phyloP scores from a whole-genome alignment of 2,329 filamentous ascomycete species.

The Trichoderma oligosporum region DNA sequence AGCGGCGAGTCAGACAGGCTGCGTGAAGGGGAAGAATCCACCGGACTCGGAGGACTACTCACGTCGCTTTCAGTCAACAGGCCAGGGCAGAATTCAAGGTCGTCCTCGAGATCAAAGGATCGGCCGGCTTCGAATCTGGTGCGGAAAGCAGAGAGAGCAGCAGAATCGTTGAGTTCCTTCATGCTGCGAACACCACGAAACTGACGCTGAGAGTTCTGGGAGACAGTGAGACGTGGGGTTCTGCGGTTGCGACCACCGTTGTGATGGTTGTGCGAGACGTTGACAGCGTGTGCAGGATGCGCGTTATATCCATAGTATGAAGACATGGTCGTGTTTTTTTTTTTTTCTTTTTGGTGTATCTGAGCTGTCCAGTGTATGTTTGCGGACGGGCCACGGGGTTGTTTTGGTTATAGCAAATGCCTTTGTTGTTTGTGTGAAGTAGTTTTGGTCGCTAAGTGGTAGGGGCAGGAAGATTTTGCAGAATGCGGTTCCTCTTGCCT shows the following conservation, averaged over 20 bases:
- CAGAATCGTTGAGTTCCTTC: conserved; percentile 80
- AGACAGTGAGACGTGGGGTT: conserved; percentile 72
- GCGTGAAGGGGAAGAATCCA: conserved; percentile 20
- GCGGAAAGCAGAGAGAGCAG: conserved; percentile 72
- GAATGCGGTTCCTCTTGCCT: background rate
- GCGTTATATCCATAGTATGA: conserved; percentile 61
- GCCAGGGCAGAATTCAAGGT: conserved; percentile 91
- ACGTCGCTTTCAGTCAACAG: conserved; percentile 92
- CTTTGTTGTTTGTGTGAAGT: conserved; percentile 4
- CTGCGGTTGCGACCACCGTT: conserved; percentile 75
- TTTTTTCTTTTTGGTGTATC: background rate
- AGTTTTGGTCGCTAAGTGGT: background rate
- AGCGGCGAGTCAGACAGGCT: conserved; percentile 35
- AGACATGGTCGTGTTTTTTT: conserved; percentile 59
- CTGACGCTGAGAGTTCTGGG: conserved; percentile 82
- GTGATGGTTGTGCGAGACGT: conserved; percentile 65
- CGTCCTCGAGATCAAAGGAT: conserved; percentile 93
- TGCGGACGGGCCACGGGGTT: background rate
- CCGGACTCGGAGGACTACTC: conserved; percentile 41
- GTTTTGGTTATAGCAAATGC: conserved; percentile 1
- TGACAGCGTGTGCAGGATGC: conserved; percentile 55
- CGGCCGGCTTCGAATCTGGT: conserved; percentile 84
- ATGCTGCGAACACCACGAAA: conserved; percentile 80
- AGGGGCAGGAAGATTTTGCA: conserved; percentile 1
- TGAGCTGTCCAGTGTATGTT: conserved; percentile 19